phyloP scores from a whole-genome alignment of 179 eudicot species.

The Corrigiola litoralis region DNA sequence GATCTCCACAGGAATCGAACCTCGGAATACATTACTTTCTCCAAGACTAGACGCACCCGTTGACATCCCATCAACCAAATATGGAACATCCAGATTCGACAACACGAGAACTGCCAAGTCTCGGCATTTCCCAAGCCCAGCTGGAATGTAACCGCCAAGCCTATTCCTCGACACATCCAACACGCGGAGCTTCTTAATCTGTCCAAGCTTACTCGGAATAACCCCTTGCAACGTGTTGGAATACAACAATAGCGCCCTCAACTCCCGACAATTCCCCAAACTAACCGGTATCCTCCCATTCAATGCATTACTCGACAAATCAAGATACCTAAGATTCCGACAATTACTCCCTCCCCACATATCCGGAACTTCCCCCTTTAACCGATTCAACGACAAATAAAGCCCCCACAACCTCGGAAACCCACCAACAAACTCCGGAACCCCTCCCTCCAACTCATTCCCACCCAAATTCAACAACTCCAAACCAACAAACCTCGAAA shows the following conservation, averaged over 20 bases:
- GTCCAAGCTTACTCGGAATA: constrained; percentile 47
- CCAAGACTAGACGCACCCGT: constrained; percentile 21
- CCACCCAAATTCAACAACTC: constrained; percentile 52
- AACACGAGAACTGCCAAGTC: constrained; percentile 51
- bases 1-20: constrained; percentile 51
- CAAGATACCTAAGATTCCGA: constrained; percentile 48
- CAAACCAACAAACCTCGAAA: constrained; percentile 31
- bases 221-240: constrained; percentile 47
- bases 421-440: constrained; percentile 37
- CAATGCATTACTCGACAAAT: constrained; percentile 48
- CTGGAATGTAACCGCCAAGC: constrained; percentile 45
- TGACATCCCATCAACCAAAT: neutral
- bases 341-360: constrained; percentile 44
- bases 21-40: constrained; percentile 58
- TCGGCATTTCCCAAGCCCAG: constrained; percentile 39
- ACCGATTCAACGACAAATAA: constrained; percentile 48
- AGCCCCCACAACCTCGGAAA: constrained; percentile 41
- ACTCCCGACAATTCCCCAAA: constrained; percentile 40
- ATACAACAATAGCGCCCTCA: constrained; percentile 42
- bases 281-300: constrained; percentile 41
- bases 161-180: constrained; percentile 55
- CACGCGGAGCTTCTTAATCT: constrained; percentile 44
- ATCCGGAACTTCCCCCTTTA: constrained; percentile 40
- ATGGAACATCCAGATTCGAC: constrained; percentile 29
- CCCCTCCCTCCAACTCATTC: constrained; percentile 41